Percentiles rank a stretch among this genome's conserved stretches.
Evolutionary conservation across 2,329 filamentous ascomycete species (phyloP).

Genomic region (Diaporthe australafricana): DNA sequence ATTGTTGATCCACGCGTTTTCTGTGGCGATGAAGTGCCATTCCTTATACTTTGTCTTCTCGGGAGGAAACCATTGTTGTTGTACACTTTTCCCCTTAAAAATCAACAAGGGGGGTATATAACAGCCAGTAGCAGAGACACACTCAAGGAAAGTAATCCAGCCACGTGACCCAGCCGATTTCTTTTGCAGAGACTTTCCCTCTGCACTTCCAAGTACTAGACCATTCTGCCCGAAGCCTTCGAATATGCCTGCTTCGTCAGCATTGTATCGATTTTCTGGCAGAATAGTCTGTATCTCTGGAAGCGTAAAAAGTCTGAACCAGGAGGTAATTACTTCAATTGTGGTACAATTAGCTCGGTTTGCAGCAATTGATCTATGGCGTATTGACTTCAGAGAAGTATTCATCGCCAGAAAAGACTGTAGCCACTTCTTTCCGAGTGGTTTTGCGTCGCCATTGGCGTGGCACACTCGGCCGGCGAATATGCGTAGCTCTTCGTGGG

Average conservation of each 20-base stretch:
- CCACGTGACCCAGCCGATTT: not conserved
- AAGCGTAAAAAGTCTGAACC: not conserved
- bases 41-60: not conserved
- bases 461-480: not conserved
- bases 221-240: not conserved
- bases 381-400: not conserved
- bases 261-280: not conserved
- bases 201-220: not conserved
- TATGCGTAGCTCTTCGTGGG: not conserved
- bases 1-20: not conserved
- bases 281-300: not conserved
- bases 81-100: not conserved
- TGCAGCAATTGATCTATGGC: not conserved
- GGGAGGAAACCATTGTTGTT: not conserved
- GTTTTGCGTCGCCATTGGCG: not conserved
- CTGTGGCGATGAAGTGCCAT: not conserved
- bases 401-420: not conserved
- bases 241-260: not conserved
- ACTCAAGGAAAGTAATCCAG: not conserved
- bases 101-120: not conserved
- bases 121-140: not conserved
- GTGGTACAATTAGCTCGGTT: not conserved
- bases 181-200: not conserved
- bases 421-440: not conserved
- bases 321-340: not conserved